These are phyloP conservation scores for Meyerozyma carpophila DNA, from an alignment of 1,139 yeast species.

Conservation along the genomic window DNA sequence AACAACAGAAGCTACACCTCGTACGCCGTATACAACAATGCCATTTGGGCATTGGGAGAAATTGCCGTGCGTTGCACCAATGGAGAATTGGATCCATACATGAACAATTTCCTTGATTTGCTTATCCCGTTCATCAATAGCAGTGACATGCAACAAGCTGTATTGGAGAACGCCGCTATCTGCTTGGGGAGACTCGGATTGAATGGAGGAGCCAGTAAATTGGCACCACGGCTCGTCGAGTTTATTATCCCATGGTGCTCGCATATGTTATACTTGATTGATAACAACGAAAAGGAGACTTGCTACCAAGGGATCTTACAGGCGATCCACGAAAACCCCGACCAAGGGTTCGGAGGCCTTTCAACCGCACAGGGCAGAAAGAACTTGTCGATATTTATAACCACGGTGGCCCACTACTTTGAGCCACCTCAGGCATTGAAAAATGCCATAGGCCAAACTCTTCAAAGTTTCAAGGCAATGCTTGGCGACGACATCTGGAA, in stretches of 20 bases:
- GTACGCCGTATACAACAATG: constrained; percentile 74
- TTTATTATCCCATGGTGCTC: constrained; percentile 64
- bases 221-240: constrained; percentile 51
- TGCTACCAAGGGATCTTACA: constrained; percentile 74
- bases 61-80: constrained; percentile 56
- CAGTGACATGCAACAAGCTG: constrained; percentile 53
- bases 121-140: constrained; percentile 62
- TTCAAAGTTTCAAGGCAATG: constrained; percentile 42
- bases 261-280: constrained; percentile 58
- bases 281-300: constrained; percentile 77
- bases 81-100: constrained; percentile 52
- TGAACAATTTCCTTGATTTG: constrained; percentile 54
- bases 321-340: constrained; percentile 61
- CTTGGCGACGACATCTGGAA: constrained; percentile 40
- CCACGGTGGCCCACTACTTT: constrained; percentile 58
- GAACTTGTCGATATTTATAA: constrained; percentile 52
- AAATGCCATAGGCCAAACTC: constrained; percentile 38
- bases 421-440: constrained; percentile 45
- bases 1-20: constrained; percentile 45
- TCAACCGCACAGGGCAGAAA: constrained; percentile 41
- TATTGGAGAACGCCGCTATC: constrained; percentile 86
- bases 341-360: constrained; percentile 49
- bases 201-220: constrained; percentile 50
- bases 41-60: constrained; percentile 93
- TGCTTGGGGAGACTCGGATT: constrained; percentile 88